Percentiles rank a stretch among this genome's conserved stretches.
phyloP scores from a whole-genome alignment of 2,329 filamentous ascomycete species.

The Chalaropsis thielavioides region DNA sequence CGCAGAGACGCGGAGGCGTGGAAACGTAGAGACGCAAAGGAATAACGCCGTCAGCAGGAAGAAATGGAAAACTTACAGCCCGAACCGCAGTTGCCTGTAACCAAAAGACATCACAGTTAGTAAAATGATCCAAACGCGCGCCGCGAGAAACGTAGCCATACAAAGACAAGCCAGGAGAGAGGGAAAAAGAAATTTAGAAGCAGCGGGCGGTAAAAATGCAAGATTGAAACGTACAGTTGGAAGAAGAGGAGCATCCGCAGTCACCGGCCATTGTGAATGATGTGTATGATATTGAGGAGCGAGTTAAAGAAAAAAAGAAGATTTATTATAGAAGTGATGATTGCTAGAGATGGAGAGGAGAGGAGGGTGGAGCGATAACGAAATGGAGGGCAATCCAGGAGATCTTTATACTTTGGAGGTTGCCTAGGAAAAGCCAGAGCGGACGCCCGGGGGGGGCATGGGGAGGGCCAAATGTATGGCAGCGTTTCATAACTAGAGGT shows the following conservation, averaged over 20 bases:
- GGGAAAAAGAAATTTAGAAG: neutral
- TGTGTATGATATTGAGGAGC: neutral
- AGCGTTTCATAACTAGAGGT: neutral
- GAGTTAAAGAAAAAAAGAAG: neutral
- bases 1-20: neutral
- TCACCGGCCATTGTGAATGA: slow-evolving; percentile 12
- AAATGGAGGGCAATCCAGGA: neutral
- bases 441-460: neutral
- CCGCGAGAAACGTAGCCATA: neutral
- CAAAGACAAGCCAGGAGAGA: neutral
- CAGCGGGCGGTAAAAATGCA: neutral
- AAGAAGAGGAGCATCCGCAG: slow-evolving; percentile 12
- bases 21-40: neutral
- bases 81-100: slow-evolving; percentile 14
- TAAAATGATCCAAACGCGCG: neutral
- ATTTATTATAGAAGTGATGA: neutral
- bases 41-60: neutral
- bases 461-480: neutral
- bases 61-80: slow-evolving; percentile 8
- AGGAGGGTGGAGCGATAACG: neutral
- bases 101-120: neutral
- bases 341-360: neutral
- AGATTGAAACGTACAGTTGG: slow-evolving; percentile 10
- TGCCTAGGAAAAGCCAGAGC: no score
- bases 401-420: neutral